Evolutionary conservation across 192 early-diverging fungal genomes (phyloP), one percentile per base, ranked within the genome.

Genomic region (Coemansia sp.): DNA sequence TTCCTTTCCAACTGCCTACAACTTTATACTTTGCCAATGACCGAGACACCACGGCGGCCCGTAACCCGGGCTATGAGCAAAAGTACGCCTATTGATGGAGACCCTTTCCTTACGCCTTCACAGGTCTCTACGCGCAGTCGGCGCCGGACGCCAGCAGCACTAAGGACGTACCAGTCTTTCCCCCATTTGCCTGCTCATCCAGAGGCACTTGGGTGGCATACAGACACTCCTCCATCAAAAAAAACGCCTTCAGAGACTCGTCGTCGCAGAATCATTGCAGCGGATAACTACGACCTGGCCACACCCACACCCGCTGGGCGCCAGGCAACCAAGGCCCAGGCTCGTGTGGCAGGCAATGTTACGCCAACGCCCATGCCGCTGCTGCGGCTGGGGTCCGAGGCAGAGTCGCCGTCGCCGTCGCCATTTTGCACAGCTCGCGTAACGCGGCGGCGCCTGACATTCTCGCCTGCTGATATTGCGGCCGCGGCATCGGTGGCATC

Each of bases 81-180:
- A 36, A 71, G 46, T 33, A 65, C 38, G 3, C 42, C 57, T 13
- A 37, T 36, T 1, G 26, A 55, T 36, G 70, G 58, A 28, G 70
- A 66, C 39, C 18, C 14, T n/a, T 43, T 42, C 33, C 62, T 36
- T 38, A 33, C 33, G 35, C 10, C 24, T 21, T 23, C 18, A 26
- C 63, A 21, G 46, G 24, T 18, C 9, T 39, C 64, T 26, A 38
- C 34, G 1, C 45, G 43, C 59, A 55, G 43, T 21, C 62, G 28
- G 62, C 70, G 55, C 43, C 58, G 58, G 50, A 61, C 66, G 9
- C 31, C 37, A 20, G 10, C 61, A 5, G 42, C 21, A 7, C 69
- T 74, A 36, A 48, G 73, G n/a, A 51, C 77, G 4, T 75, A 50
- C 26, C 50, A 66, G 28, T 77, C 79, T 50, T 77, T 82, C n/a